A percentile compares a stretch with the other conserved stretches of the same genome.
Evolutionary conservation across 2,329 filamentous ascomycete species (phyloP).

Genomic region (Hypoxylon sp.): DNA sequence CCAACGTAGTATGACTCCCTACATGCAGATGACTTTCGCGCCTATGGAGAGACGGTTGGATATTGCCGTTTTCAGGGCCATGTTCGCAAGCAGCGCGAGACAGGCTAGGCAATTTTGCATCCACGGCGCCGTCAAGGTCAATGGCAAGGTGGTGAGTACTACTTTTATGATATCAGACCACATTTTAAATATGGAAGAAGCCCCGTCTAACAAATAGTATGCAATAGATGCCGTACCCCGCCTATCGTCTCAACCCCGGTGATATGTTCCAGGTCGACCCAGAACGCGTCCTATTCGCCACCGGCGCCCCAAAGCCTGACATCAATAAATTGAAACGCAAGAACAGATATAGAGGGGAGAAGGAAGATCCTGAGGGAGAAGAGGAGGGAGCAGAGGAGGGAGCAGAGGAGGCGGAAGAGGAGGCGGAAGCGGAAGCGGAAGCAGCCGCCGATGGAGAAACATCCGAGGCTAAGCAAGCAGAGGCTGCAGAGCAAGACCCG

Average conservation of each 20-base stretch:
- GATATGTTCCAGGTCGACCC: slow-evolving; percentile 98
- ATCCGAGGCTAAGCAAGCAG: slow-evolving; percentile 42
- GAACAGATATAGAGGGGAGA: slow-evolving; percentile 35
- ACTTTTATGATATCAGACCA: neutral
- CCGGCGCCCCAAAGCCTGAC: slow-evolving; percentile 76
- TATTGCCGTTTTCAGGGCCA: slow-evolving; percentile 90
- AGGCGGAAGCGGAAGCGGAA: slow-evolving; percentile 45
- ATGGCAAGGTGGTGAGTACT: slow-evolving; percentile 85
- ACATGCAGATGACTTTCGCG: slow-evolving; percentile 96
- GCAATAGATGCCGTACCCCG: slow-evolving; percentile 85
- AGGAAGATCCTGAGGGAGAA: slow-evolving; percentile 34
- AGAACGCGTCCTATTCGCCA: slow-evolving; percentile 89
- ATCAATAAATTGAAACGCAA: slow-evolving; percentile 44
- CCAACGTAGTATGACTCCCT: slow-evolving; percentile 74
- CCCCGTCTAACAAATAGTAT: slow-evolving; percentile 11
- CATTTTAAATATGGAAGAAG: neutral
- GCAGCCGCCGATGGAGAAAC: slow-evolving; percentile 48
- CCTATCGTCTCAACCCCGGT: slow-evolving; percentile 94
- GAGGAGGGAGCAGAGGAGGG: no score
- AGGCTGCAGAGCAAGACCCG: slow-evolving; percentile 54
- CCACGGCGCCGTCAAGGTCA: slow-evolving; percentile 94
- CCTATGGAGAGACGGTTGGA: slow-evolving; percentile 92
- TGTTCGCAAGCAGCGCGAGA: slow-evolving; percentile 93
- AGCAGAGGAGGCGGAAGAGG: no score
- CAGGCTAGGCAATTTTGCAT: slow-evolving; percentile 96